These are phyloP conservation scores for Nakazawaea wickerhamii DNA, from an alignment of 805 yeast genomes.

Conservation along the genomic window DNA sequence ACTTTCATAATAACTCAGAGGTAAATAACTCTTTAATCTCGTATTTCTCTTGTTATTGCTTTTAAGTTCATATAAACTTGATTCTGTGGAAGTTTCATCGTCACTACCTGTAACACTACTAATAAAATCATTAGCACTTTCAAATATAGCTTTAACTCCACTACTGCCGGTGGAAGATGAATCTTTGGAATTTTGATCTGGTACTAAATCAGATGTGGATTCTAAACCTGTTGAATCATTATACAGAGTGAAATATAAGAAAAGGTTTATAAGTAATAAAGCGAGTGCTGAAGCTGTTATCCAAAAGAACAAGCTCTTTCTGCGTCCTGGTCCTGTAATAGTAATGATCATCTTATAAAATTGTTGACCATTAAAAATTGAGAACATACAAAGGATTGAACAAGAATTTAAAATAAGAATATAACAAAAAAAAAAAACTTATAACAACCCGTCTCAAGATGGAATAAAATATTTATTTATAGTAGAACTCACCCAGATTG, in stretches of 20 bases:
- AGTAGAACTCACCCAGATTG: too few species aligned
- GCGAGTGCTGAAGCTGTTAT: slow-evolving; percentile 1
- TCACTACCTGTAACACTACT: slow-evolving; percentile 8
- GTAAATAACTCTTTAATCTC: slow-evolving; percentile 9
- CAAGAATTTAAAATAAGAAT: neutral
- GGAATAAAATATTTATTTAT: too few species aligned
- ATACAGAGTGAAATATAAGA: slow-evolving; percentile 9
- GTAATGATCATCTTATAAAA: slow-evolving; percentile 9
- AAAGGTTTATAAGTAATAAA: slow-evolving; percentile 7
- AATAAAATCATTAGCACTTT: slow-evolving; percentile 7
- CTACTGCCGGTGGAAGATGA: neutral
- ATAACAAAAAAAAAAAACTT: neutral
- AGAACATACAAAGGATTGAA: neutral
- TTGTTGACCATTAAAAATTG: neutral
- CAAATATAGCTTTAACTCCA: neutral
- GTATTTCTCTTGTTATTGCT: slow-evolving; percentile 6
- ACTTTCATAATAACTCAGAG: slow-evolving; percentile 1
- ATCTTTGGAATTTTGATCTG: neutral
- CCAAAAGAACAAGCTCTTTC: slow-evolving; percentile 9
- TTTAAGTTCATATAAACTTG: neutral
- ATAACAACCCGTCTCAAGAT: neutral
- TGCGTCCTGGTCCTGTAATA: slow-evolving; percentile 8
- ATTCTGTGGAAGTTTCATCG: neutral
- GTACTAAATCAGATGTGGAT: neutral
- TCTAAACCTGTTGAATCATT: neutral